A percentile compares a stretch with the other conserved stretches of the same genome.
Conservation (phyloP, 1,284 basidiomycete species). For the Gomphus sp. region DNA sequence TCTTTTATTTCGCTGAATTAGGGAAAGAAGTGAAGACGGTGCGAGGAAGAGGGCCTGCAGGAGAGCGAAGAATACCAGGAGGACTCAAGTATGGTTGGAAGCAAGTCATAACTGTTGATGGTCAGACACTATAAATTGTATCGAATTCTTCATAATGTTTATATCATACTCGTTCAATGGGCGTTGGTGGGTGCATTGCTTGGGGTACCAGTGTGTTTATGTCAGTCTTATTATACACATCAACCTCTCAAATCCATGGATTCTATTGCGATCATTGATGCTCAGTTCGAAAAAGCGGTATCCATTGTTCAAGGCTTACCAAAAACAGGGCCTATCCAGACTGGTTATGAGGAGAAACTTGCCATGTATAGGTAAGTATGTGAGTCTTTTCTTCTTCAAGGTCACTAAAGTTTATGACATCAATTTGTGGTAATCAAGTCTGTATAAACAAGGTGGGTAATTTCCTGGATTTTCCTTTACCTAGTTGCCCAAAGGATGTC, state of each 20-base stretch:
- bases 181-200: background rate
- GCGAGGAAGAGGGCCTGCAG: conserved; percentile 14
- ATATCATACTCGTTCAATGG: background rate
- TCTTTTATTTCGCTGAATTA: conserved; percentile 17
- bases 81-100: conserved; percentile 55
- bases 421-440: conserved; percentile 30
- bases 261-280: conserved; percentile 36
- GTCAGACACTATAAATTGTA: background rate
- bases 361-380: conserved; percentile 75
- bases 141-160: background rate
- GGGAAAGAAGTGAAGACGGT: conserved; percentile 36
- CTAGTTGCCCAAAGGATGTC: background rate
- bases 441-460: conserved; percentile 82
- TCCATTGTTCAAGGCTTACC: conserved; percentile 89
- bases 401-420: background rate
- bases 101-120: conserved; percentile 16
- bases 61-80: conserved; percentile 44
- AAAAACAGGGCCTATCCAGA: conserved; percentile 93
- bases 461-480: conserved; percentile 9
- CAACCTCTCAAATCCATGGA: background rate
- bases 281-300: conserved; percentile 89
- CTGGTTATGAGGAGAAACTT: conserved; percentile 93
- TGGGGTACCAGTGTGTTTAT: background rate
- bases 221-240: background rate
- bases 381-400: conserved; percentile 14